Evolutionary conservation across 169 alveolate species (phyloP).

Genomic region (Cryptosporidium meleagridis): DNA sequence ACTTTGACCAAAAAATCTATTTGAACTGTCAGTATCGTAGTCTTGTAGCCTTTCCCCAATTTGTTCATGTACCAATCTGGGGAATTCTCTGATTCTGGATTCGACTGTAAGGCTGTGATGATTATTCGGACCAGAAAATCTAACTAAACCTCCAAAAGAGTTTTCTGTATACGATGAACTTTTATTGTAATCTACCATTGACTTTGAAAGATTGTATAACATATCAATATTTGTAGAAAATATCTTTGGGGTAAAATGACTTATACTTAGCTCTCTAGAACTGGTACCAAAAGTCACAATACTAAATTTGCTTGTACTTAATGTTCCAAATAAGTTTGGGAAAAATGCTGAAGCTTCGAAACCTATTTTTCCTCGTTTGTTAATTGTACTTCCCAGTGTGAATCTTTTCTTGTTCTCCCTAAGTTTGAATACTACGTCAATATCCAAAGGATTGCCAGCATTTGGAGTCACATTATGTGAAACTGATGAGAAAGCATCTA

Average conservation of each 20-base stretch:
- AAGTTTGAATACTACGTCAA: conserved; percentile 20
- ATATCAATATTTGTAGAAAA: conserved; percentile 38
- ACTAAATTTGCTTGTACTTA: conserved; percentile 45
- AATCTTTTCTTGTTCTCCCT: conserved; percentile 10
- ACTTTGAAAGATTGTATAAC: conserved; percentile 32
- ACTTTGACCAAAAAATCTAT: not conserved
- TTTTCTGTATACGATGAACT: conserved; percentile 29
- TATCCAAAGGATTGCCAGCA: not conserved
- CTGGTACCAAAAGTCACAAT: conserved; percentile 41
- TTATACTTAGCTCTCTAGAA: conserved; percentile 32
- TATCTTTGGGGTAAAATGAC: conserved; percentile 47
- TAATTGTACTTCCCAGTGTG: conserved; percentile 56
- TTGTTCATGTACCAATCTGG: not conserved
- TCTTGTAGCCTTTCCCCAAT: not conserved
- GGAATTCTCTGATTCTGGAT: conserved; percentile 45
- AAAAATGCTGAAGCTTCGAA: conserved; percentile 67
- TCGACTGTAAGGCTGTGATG: conserved; percentile 12
- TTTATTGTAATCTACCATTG: conserved; percentile 1
- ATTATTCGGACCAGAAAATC: conserved; percentile 15
- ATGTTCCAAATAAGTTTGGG: conserved; percentile 57
- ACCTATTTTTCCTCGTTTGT: conserved; percentile 55
- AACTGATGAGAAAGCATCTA: conserved; percentile 37
- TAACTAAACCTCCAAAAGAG: conserved; percentile 56
- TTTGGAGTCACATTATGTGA: conserved; percentile 7
- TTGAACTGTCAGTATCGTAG: not conserved